Conservation (phyloP, 208 protist genomes). For the Wallacemonas collosoma region DNA sequence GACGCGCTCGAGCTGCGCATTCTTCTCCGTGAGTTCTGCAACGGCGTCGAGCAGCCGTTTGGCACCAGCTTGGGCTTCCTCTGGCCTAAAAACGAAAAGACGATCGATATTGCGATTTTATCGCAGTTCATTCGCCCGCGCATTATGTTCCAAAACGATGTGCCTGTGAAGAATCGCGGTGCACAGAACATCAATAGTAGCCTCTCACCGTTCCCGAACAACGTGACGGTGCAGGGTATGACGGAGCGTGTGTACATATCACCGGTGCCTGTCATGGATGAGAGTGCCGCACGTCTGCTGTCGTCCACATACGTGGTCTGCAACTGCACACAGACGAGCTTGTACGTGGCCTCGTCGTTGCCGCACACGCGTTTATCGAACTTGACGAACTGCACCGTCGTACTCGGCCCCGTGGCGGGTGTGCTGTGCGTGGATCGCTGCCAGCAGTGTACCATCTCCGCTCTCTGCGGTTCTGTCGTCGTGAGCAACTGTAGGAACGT, state of each 20-base stretch:
- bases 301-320: slow-evolving; percentile 76
- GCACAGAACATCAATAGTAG: slow-evolving; percentile 16
- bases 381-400: slow-evolving; percentile 88
- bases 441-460: slow-evolving; percentile 82
- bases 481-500: slow-evolving; percentile 78
- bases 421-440: slow-evolving; percentile 83
- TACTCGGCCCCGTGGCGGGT: slow-evolving; percentile 79
- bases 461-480: slow-evolving; percentile 75
- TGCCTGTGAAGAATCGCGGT: slow-evolving; percentile 22
- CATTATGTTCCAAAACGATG: slow-evolving; percentile 65
- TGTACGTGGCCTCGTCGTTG: slow-evolving; percentile 81
- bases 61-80: slow-evolving; percentile 81
- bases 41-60: slow-evolving; percentile 86
- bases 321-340: slow-evolving; percentile 67
- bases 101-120: slow-evolving; percentile 82
- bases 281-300: slow-evolving; percentile 35
- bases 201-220: slow-evolving; percentile 55
- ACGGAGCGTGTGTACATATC: slow-evolving; percentile 64
- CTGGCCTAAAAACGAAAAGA: slow-evolving; percentile 81
- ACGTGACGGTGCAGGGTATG: slow-evolving; percentile 53
- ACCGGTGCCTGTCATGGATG: slow-evolving; percentile 44
- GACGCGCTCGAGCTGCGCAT: slow-evolving; percentile 84
- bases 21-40: slow-evolving; percentile 84
- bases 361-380: slow-evolving; percentile 80
- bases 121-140: slow-evolving; percentile 90